A percentile compares a stretch with the other conserved stretches of the same genome.
Conservation (phyloP, 805 yeast species). For the Candida ulmi region DNA sequence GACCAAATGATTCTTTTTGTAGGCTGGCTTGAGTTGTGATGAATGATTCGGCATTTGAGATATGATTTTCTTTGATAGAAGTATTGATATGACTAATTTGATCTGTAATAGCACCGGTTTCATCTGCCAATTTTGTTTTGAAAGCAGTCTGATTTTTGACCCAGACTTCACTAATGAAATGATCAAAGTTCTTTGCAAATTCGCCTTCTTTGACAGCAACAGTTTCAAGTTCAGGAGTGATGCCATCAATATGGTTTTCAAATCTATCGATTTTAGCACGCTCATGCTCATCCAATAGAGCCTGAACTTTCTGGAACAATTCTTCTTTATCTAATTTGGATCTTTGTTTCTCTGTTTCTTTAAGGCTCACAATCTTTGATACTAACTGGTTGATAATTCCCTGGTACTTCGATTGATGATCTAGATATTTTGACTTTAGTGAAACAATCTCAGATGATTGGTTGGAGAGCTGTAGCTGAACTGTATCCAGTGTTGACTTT, state of each 20-base stretch:
- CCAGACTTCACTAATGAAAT: conserved; percentile 13
- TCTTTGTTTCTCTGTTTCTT: conserved; percentile 6
- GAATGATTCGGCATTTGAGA: conserved; percentile 8
- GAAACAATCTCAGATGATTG: conserved; percentile 15
- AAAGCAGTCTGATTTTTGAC: conserved; percentile 10
- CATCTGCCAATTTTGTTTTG: conserved; percentile 2
- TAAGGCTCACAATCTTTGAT: conserved; percentile 3
- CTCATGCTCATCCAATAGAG: conserved; percentile 9
- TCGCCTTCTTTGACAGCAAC: conserved; percentile 9
- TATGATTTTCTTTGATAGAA: conserved; percentile 13
- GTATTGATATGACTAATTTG: not conserved
- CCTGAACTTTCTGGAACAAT: conserved; percentile 8
- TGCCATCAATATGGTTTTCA: not conserved
- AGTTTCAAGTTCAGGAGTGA: conserved; percentile 7
- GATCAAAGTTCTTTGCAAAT: conserved; percentile 10
- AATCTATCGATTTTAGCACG: conserved; percentile 3
- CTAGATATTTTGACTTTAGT: conserved; percentile 8
- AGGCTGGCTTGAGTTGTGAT: not conserved
- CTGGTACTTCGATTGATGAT: conserved; percentile 12
- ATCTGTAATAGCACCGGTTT: not conserved
- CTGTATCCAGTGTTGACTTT: conserved; percentile 5
- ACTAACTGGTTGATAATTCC: conserved; percentile 6
- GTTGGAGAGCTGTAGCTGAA: conserved; percentile 11
- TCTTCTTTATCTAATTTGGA: conserved; percentile 4
- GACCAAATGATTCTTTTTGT: conserved; percentile 1